Conservation (phyloP, 352 stramenopile genomes). For the Globisporangium paroecandrum region DNA sequence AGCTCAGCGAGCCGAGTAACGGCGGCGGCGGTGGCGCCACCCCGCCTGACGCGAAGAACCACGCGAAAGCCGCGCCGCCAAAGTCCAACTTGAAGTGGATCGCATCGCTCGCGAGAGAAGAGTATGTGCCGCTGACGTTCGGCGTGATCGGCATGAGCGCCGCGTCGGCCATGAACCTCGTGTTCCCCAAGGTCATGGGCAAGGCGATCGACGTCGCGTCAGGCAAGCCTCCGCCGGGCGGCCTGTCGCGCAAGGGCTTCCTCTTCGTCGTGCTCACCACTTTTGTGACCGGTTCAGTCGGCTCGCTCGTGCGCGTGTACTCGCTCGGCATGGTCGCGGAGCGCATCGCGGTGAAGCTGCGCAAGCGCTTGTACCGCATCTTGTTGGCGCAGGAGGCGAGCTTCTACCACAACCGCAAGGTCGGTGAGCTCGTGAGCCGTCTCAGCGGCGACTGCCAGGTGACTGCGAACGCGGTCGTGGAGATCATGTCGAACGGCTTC, state of each 20-base stretch:
- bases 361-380: slow-evolving; percentile 67
- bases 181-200: slow-evolving; percentile 88
- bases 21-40: slow-evolving; percentile 14
- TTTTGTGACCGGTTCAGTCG: slow-evolving; percentile 80
- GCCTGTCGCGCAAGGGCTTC: slow-evolving; percentile 82
- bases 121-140: slow-evolving; percentile 58
- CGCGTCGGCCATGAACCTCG: slow-evolving; percentile 84
- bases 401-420: slow-evolving; percentile 82
- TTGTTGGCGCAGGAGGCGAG: slow-evolving; percentile 78
- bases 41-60: neutral
- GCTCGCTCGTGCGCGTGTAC: slow-evolving; percentile 87
- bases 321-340: slow-evolving; percentile 87
- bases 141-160: slow-evolving; percentile 81
- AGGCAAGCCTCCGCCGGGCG: slow-evolving; percentile 62
- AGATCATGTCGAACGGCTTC: slow-evolving; percentile 84
- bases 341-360: slow-evolving; percentile 77
- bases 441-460: slow-evolving; percentile 86
- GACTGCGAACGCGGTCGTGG: slow-evolving; percentile 85
- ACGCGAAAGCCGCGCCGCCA: slow-evolving; percentile 7
- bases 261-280: slow-evolving; percentile 80
- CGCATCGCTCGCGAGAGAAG: slow-evolving; percentile 57
- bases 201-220: slow-evolving; percentile 85
- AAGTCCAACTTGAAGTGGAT: slow-evolving; percentile 66
- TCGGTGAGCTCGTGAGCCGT: slow-evolving; percentile 84
- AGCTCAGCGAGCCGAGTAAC: slow-evolving; percentile 38